Base-by-base conservation (phyloP, 2,329 filamentous ascomycete genomes). In the Fonsecaea pedrosoi region DNA sequence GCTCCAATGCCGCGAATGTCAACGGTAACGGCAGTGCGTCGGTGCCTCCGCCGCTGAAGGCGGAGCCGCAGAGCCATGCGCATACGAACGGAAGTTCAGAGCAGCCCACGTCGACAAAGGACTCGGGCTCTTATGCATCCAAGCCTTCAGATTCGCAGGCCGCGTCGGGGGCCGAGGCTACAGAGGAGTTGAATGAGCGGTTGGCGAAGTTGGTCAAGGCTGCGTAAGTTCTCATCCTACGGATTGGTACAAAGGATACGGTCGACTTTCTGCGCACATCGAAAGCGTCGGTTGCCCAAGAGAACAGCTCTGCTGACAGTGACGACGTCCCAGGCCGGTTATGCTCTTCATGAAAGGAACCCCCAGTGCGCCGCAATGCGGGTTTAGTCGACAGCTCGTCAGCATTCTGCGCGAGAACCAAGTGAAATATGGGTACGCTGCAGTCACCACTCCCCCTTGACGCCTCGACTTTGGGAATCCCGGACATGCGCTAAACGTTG, bases 311-410 rank as follows among this genome's bases (percentile, higher is more conserved):
- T 3, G 40, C 60, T 63, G 63, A 65, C 60, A 61, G 35, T 35
- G 50, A 54, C 25, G 5, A 37, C 13, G 12, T 50, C 56, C 13
- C 30, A 69, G 69, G 54, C 69, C 67, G n/a, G 94, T 99, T 37
- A 99, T 99, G 95, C 84, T 99, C 34, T 99, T 99, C 80, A 97
- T 97, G 92, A 97, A 97, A 82, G 94, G 93, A n/a, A 96, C 92
- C 2, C 93, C 93, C 0, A 92, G 89, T 71, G 86, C 88, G 37
- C 93, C 93, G 0, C 91, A 96, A 79, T 97, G 94, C 75, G 93
- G 95, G 2, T 99, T 99, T 81, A 96, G 92, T 72, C 85, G 94
- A 72, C 93, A 97, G 81, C 82, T 97, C 54, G 95, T 99, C 53
- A 89, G 84, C 32, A 87, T 99, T 55, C 81, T 99, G 74, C 87